phyloP scores from a whole-genome alignment of 2,329 filamentous ascomycete species.

The Venturia oleaginea region DNA sequence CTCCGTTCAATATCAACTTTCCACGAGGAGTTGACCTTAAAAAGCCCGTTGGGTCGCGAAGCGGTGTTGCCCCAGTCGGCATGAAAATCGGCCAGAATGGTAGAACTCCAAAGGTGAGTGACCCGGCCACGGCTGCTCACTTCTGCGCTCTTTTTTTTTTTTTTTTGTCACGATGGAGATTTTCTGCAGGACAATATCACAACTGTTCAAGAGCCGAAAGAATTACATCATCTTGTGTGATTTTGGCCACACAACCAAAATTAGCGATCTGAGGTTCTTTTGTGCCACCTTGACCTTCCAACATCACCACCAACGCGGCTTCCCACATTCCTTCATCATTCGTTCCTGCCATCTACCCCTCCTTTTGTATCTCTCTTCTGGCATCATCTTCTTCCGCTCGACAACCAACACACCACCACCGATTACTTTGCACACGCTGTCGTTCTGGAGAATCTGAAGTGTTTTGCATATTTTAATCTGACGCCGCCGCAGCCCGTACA shows the following conservation, averaged over 20 bases:
- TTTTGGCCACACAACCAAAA: neutral
- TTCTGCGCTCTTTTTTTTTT: neutral
- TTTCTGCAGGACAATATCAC: neutral
- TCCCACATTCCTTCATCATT: neutral
- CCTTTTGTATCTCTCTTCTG: slow-evolving; percentile 2
- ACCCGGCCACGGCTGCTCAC: neutral
- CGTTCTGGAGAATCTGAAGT: neutral
- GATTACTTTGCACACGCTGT: neutral
- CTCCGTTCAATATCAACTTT: neutral
- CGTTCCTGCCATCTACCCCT: slow-evolving; percentile 5
- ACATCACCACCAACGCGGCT: neutral
- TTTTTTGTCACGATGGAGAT: neutral
- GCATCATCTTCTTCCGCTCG: neutral
- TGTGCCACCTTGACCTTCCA: neutral
- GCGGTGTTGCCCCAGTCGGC: neutral
- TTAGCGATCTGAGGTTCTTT: neutral
- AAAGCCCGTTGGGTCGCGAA: too few species aligned
- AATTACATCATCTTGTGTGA: neutral
- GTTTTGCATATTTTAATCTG: slow-evolving; percentile 1
- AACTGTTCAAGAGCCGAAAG: neutral
- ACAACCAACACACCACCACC: neutral
- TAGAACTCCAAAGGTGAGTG: neutral
- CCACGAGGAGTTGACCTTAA: neutral
- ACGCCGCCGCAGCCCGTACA: neutral
- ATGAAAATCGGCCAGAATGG: neutral